phyloP scores from a whole-genome alignment of 345 rosid genomes.

The Brassica cretica region DNA sequence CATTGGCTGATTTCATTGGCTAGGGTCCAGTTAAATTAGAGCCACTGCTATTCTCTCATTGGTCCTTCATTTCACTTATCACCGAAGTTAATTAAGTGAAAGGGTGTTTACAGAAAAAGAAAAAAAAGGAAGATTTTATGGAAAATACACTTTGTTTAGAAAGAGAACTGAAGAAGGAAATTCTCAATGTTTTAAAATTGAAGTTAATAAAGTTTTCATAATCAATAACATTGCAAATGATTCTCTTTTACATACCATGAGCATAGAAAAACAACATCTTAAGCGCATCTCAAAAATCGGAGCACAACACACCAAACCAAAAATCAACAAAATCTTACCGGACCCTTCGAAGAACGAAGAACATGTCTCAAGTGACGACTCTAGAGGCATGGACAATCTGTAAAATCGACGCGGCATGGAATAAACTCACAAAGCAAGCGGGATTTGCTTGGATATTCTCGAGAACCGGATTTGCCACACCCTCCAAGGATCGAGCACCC shows the following conservation, averaged over 20 bases:
- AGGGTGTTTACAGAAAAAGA: neutral
- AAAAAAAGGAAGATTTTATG: neutral
- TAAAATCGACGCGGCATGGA: too few relatives aligned
- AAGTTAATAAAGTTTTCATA: neutral
- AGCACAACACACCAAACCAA: too few relatives aligned
- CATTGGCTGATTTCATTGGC: constrained; percentile 30
- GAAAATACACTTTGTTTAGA: neutral
- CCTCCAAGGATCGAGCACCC: too few relatives aligned
- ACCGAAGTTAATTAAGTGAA: neutral
- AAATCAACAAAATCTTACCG: too few relatives aligned
- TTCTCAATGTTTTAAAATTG: neutral
- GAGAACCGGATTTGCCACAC: too few relatives aligned
- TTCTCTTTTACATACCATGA: neutral
- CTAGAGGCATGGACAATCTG: too few relatives aligned
- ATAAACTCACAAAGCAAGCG: too few relatives aligned
- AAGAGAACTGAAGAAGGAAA: neutral
- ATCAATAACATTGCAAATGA: neutral
- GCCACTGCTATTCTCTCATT: constrained; percentile 31
- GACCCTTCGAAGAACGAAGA: too few relatives aligned
- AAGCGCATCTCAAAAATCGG: neutral
- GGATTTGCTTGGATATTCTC: too few relatives aligned
- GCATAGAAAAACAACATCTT: neutral
- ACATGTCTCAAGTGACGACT: too few relatives aligned
- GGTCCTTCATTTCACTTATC: constrained; percentile 23
- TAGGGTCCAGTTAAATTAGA: constrained; percentile 32